A percentile compares a stretch with the other conserved stretches of the same genome.
Evolutionary conservation across 1,139 yeast genomes (phyloP).

Genomic region (Protomyces inundatus): DNA sequence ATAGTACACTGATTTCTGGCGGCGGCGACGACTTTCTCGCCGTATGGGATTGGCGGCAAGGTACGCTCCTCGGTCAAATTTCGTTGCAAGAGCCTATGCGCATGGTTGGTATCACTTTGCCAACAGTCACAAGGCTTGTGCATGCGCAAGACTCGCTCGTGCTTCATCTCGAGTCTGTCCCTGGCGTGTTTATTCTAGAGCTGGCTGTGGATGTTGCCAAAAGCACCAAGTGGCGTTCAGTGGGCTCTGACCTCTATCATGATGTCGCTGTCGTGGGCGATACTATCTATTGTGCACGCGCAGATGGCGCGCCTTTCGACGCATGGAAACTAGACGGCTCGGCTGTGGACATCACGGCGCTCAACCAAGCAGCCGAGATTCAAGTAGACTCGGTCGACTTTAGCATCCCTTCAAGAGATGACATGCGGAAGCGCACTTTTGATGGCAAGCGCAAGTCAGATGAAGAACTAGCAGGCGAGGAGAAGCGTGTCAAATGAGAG

Average conservation of each 20-base stretch:
- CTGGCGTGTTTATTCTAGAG: background rate
- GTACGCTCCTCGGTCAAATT: conserved; percentile 47
- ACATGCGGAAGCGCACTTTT: background rate
- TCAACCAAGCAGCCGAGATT: background rate
- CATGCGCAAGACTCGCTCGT: background rate
- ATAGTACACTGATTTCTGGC: conserved; percentile 60
- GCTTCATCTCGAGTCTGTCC: background rate
- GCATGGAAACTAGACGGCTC: background rate
- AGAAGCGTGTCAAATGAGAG: background rate
- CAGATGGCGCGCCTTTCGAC: background rate
- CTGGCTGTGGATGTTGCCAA: background rate
- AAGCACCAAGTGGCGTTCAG: background rate
- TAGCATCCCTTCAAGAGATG: background rate
- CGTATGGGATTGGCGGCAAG: conserved; percentile 69
- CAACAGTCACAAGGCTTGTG: background rate
- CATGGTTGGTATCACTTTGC: conserved; percentile 37
- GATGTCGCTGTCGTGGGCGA: background rate
- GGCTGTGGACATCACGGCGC: background rate
- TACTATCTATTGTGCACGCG: background rate
- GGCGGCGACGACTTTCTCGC: conserved; percentile 84
- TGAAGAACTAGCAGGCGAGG: background rate
- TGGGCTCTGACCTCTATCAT: background rate
- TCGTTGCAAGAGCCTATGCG: conserved; percentile 49
- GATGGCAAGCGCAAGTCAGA: background rate
- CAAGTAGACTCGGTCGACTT: background rate